Conservation (phyloP, 441 rosid genomes). For the Populus trichocarpa region DNA sequence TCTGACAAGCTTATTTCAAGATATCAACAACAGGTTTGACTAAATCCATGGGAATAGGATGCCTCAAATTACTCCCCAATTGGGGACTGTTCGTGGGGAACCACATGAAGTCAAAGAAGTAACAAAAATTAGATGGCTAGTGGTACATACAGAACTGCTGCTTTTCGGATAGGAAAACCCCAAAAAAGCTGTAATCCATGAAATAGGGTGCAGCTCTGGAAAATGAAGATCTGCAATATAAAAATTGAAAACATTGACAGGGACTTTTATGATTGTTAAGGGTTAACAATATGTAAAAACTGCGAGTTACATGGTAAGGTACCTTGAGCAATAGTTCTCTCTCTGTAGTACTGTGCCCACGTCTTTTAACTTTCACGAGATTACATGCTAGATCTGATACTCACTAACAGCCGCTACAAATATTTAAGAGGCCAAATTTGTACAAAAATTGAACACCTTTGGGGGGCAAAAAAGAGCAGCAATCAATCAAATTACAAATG, state of each 20-base stretch:
- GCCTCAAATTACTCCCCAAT: not conserved
- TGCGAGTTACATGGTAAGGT: not conserved
- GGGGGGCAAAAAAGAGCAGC: conserved; percentile 11
- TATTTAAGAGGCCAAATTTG: not conserved
- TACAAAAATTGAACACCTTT: conserved; percentile 19
- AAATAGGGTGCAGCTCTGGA: not conserved
- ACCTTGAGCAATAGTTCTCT: not conserved
- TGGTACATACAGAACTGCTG: not conserved
- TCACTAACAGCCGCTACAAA: not conserved
- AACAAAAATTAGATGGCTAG: not conserved
- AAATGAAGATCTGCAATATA: not conserved
- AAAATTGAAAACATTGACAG: not conserved
- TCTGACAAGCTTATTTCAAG: not conserved
- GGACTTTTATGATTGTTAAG: not conserved
- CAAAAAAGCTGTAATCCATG: not conserved
- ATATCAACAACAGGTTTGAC: not conserved
- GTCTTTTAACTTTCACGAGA: no score
- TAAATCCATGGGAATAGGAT: not conserved
- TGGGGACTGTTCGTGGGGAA: no score
- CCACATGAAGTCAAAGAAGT: not conserved
- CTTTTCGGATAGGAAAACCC: not conserved
- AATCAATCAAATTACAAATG: conserved; percentile 27
- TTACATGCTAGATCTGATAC: conserved; percentile 2
- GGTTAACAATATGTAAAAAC: not conserved
- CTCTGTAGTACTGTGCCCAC: not conserved